phyloP scores from a whole-genome alignment of 1,139 yeast genomes.

The Suhomyces atakaporum region DNA sequence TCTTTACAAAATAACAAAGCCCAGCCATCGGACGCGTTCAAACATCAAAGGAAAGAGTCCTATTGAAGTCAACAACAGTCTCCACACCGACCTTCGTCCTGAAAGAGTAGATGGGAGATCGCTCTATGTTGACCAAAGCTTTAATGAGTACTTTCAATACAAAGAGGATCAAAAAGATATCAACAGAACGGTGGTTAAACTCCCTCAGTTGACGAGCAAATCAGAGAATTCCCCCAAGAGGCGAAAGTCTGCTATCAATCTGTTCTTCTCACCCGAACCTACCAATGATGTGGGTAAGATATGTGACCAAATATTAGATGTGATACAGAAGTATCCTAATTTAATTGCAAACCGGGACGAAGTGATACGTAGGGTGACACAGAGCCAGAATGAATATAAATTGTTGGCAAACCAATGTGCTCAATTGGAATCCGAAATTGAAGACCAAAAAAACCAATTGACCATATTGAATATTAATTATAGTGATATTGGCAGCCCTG shows the following conservation, averaged over 20 bases:
- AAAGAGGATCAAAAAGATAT: constrained; percentile 11
- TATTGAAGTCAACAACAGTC: constrained; percentile 6
- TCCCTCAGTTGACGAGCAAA: constrained; percentile 13
- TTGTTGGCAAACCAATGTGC: constrained; percentile 28
- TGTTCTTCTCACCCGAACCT: constrained; percentile 4
- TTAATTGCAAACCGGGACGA: constrained; percentile 27
- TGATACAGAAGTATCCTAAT: constrained; percentile 33
- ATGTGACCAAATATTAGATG: constrained; percentile 23
- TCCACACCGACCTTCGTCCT: constrained; percentile 23
- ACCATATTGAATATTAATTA: constrained; percentile 29
- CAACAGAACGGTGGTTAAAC: constrained; percentile 14
- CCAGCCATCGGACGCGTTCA: constrained; percentile 5
- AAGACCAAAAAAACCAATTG: constrained; percentile 31
- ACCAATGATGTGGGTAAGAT: constrained; percentile 21
- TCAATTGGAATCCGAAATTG: constrained; percentile 29
- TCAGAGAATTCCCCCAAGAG: constrained; percentile 7
- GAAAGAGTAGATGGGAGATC: constrained; percentile 44
- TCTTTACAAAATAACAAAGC: constrained; percentile 41
- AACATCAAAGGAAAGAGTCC: constrained; percentile 3
- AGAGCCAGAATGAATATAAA: constrained; percentile 25
- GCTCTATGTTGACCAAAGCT: constrained; percentile 27
- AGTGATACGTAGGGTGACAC: constrained; percentile 23
- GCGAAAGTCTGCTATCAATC: neutral
- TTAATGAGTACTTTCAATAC: constrained; percentile 19
- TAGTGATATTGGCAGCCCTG: constrained; percentile 25